A percentile compares a stretch with the other conserved stretches of the same genome.
phyloP scores from a whole-genome alignment of 108 stramenopile genomes.

The Pinguiococcus pyrenoidosus region DNA sequence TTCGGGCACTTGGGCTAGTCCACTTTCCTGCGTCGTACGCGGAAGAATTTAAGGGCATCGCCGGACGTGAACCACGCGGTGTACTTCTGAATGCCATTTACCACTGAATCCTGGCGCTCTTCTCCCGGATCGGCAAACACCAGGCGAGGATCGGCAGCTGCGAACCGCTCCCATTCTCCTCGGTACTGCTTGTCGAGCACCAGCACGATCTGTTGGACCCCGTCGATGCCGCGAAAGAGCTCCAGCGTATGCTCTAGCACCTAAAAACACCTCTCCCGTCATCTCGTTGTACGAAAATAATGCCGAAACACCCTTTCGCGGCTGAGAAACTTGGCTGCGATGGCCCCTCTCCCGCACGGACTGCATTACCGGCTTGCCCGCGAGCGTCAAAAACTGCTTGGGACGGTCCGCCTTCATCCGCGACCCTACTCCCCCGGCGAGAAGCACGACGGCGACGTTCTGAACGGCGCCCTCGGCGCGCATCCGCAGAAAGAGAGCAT shows the following conservation, averaged over 20 bases:
- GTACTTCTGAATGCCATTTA: conserved; percentile 60
- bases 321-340: no score
- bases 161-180: conserved; percentile 56
- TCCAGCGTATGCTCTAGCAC: conserved; percentile 74
- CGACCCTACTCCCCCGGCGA: conserved; percentile 81
- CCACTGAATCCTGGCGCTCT: conserved; percentile 81
- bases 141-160: conserved; percentile 37
- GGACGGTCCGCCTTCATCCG: conserved; percentile 81
- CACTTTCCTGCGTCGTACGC: conserved; percentile 27
- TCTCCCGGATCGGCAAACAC: conserved; percentile 72
- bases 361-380: conserved; percentile 56
- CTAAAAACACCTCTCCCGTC: no score
- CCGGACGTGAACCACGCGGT: conserved; percentile 27
- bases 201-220: conserved; percentile 55
- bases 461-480: no score
- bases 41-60: neutral
- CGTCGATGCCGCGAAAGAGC: conserved; percentile 53
- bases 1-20: no score
- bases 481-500: no score
- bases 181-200: conserved; percentile 77
- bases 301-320: no score
- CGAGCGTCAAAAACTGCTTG: conserved; percentile 71
- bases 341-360: no score
- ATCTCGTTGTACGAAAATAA: no score
- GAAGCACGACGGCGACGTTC: conserved; percentile 66